These are phyloP conservation scores for Spergularia marina DNA, from an alignment of 148 eudicot genomes.

Conservation along the genomic window DNA sequence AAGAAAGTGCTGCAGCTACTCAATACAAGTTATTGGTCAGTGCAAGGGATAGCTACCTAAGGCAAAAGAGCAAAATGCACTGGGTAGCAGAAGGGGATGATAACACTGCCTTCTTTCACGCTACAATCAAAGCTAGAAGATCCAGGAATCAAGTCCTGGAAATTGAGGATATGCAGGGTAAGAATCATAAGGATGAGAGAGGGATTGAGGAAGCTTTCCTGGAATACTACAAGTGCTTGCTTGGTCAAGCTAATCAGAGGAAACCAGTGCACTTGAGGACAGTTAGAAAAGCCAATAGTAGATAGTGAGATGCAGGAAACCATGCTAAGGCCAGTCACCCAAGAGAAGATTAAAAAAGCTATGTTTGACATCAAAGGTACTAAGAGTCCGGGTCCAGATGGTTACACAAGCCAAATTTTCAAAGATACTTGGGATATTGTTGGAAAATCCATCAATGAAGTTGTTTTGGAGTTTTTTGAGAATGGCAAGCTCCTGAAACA, in stretches of 20 bases:
- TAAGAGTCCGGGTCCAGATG: slow-evolving; percentile 1
- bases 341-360: too few species aligned
- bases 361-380: not conserved
- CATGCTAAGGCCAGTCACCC: too few species aligned
- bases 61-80: not conserved
- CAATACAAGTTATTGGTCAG: too few species aligned
- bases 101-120: not conserved
- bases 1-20: too few species aligned
- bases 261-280: accelerated
- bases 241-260: too few species aligned
- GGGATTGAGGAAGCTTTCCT: too few species aligned
- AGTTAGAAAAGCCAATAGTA: not conserved
- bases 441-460: not conserved
- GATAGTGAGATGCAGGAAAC: not conserved
- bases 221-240: too few species aligned
- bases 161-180: not conserved
- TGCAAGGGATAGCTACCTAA: not conserved
- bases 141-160: too few species aligned
- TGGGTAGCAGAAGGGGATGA: not conserved
- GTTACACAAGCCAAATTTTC: not conserved
- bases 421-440: not conserved
- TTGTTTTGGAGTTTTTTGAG: not conserved
- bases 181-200: too few species aligned
- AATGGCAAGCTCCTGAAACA: too few species aligned
- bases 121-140: not conserved